Evolutionary conservation across 202 grass and related monocot species (phyloP), one percentile per base, ranked within the genome.

Genomic region (Zoysia matrella): DNA sequence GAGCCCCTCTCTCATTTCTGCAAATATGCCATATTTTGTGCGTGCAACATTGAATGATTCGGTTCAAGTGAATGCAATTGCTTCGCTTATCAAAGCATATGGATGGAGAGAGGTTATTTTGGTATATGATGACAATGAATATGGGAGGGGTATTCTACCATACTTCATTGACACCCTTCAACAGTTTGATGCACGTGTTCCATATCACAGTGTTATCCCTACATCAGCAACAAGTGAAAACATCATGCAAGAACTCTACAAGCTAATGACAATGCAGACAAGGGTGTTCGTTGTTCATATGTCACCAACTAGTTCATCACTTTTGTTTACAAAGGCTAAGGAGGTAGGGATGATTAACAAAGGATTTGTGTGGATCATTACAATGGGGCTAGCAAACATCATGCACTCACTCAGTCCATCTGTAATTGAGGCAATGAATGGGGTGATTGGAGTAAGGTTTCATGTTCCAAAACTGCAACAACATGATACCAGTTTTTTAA

Each of bases 181-280:
- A 74, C 66, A 50, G 8, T n/a, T 82, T 12, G 60, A 54, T 62
- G 65, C 53, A 11, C 67, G 16, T 71, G 44, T 94, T 10, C 65
- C 83, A 6, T 83, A 89, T 4, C 71, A 54, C 1, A 88, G 82
- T 52, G 55, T 9, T 0, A 81, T 89, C 54, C 47, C 87, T 73
- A 15, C 8, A 30, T 78, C 76, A 68, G 80, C 80, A 86, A 87
- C 41, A 14, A 80, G 30, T 65, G 76, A 87, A 6, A 67, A 92
- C 68, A 42, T 89, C 55, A 69, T 60, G 63, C 2, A 69, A 71
- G 86, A 89, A 70, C 76, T 89, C 14, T 87, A 87, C 72, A 92
- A 78, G 65, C 40, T 89, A 66, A 89, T 84, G 83, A 84, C 72
- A 60, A 89, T 92, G 90, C 80, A 84, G 64, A 78, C 90, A 49